A percentile compares a stretch with the other conserved stretches of the same genome.
Evolutionary conservation across 768 basidiomycete genomes (phyloP).

Genomic region (Tubosaeta sp.): DNA sequence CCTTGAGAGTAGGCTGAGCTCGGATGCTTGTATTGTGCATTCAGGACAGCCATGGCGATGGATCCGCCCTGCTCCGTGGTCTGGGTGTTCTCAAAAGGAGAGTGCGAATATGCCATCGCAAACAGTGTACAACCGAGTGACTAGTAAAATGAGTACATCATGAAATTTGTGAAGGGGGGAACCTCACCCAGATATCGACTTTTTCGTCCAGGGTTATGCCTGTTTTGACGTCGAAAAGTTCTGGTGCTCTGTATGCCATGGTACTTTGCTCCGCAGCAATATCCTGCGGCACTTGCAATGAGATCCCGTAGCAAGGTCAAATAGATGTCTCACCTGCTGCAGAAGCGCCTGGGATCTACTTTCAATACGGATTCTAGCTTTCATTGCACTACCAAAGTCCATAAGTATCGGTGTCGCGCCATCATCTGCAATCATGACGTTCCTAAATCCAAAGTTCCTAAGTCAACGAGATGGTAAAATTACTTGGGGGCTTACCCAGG

Average conservation of each 20-base stretch:
- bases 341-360: slow-evolving; percentile 82
- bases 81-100: slow-evolving; percentile 91
- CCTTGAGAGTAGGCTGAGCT: slow-evolving; percentile 82
- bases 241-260: slow-evolving; percentile 98
- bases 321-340: slow-evolving; percentile 63
- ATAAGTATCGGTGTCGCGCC: slow-evolving; percentile 83
- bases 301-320: background rate
- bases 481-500: slow-evolving; percentile 63
- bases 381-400: slow-evolving; percentile 94
- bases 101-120: slow-evolving; percentile 92
- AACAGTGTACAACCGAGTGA: slow-evolving; percentile 94
- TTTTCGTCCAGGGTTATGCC: slow-evolving; percentile 85
- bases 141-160: slow-evolving; percentile 39
- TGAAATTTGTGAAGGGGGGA: background rate
- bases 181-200: slow-evolving; percentile 90
- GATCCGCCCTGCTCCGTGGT: slow-evolving; percentile 93
- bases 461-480: slow-evolving; percentile 3
- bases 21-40: slow-evolving; percentile 90
- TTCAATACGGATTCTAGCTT: slow-evolving; percentile 78
- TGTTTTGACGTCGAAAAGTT: slow-evolving; percentile 96
- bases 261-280: slow-evolving; percentile 97
- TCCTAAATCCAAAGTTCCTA: slow-evolving; percentile 43
- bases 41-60: slow-evolving; percentile 96
- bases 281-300: slow-evolving; percentile 48
- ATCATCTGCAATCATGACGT: slow-evolving; percentile 95